phyloP scores from a whole-genome alignment of 2,329 filamentous ascomycete species.

The Trichothecium sympodiale region DNA sequence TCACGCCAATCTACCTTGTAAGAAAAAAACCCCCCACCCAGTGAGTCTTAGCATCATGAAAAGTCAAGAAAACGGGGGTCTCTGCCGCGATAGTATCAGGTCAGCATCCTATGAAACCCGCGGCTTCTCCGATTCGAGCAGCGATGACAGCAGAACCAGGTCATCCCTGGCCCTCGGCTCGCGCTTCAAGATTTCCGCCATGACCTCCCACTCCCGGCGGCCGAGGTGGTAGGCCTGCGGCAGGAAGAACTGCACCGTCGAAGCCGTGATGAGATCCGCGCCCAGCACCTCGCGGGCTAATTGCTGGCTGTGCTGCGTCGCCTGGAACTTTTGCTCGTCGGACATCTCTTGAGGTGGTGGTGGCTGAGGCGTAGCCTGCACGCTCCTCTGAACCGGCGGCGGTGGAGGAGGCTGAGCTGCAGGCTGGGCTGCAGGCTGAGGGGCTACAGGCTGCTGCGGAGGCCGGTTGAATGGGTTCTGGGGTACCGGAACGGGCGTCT shows the following conservation, averaged over 20 bases:
- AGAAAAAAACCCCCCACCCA: too few species aligned
- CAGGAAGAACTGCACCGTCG: slow-evolving; percentile 59
- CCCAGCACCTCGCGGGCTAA: slow-evolving; percentile 56
- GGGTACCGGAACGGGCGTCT: slow-evolving; percentile 9
- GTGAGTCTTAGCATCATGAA: too few species aligned
- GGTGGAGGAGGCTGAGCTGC: slow-evolving; percentile 7
- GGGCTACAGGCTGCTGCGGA: slow-evolving; percentile 22
- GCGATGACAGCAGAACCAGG: slow-evolving; percentile 40
- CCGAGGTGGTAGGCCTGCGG: slow-evolving; percentile 59
- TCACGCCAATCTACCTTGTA: too few species aligned
- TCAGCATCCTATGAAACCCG: too few species aligned
- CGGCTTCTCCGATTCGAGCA: slow-evolving; percentile 37
- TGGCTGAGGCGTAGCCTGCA: slow-evolving; percentile 7
- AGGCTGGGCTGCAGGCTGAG: slow-evolving; percentile 14
- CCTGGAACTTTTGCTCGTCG: too few species aligned
- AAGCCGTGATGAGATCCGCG: slow-evolving; percentile 42
- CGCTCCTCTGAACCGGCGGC: slow-evolving; percentile 3
- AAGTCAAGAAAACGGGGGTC: too few species aligned
- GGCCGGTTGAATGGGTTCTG: slow-evolving; percentile 19
- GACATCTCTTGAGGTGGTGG: slow-evolving; percentile 6
- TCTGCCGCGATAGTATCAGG: too few species aligned
- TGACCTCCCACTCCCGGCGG: slow-evolving; percentile 61
- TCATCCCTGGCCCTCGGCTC: slow-evolving; percentile 57
- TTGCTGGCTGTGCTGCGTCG: slow-evolving; percentile 40
- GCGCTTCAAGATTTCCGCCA: slow-evolving; percentile 55